These are phyloP conservation scores for Cyathus olla DNA, from an alignment of 1,284 basidiomycete genomes.

Conservation along the genomic window DNA sequence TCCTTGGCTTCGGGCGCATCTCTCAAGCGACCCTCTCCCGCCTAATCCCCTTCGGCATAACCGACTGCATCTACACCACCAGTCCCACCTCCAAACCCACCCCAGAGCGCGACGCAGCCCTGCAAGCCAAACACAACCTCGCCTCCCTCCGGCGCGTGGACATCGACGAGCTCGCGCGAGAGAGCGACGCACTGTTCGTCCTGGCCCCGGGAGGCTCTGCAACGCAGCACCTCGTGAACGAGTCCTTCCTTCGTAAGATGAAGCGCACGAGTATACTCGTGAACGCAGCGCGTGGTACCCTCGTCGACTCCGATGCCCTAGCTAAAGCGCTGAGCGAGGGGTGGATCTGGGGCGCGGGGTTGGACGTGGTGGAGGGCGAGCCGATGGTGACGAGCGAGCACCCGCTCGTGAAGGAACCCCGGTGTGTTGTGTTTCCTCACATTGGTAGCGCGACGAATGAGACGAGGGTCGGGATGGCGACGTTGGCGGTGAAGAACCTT, in stretches of 20 bases:
- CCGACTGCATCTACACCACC: slow-evolving; percentile 73
- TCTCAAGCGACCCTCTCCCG: slow-evolving; percentile 84
- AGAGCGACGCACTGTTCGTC: slow-evolving; percentile 87
- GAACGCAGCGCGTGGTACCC: slow-evolving; percentile 83
- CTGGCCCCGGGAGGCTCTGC: slow-evolving; percentile 83
- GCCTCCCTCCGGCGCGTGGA: slow-evolving; percentile 68
- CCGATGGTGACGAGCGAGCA: slow-evolving; percentile 83
- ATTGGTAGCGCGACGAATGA: slow-evolving; percentile 92
- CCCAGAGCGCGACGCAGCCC: slow-evolving; percentile 61
- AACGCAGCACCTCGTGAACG: slow-evolving; percentile 83
- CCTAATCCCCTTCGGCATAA: slow-evolving; percentile 83
- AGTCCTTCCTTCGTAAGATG: slow-evolving; percentile 84
- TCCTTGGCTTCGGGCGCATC: slow-evolving; percentile 95
- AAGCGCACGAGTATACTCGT: slow-evolving; percentile 85
- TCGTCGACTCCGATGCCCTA: slow-evolving; percentile 92
- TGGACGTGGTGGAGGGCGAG: slow-evolving; percentile 96
- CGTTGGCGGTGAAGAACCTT: slow-evolving; percentile 75
- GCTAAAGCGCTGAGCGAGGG: slow-evolving; percentile 81
- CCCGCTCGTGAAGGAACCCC: slow-evolving; percentile 81
- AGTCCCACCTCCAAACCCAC: slow-evolving; percentile 62
- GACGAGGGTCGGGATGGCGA: slow-evolving; percentile 87
- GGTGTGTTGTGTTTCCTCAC: slow-evolving; percentile 82
- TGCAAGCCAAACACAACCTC: slow-evolving; percentile 59
- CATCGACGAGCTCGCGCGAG: slow-evolving; percentile 74
- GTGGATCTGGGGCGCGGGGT: slow-evolving; percentile 91